Percentiles rank a stretch among this genome's conserved stretches.
phyloP scores from a whole-genome alignment of 2,329 filamentous ascomycete species.

The Stemphylium vesicarium region DNA sequence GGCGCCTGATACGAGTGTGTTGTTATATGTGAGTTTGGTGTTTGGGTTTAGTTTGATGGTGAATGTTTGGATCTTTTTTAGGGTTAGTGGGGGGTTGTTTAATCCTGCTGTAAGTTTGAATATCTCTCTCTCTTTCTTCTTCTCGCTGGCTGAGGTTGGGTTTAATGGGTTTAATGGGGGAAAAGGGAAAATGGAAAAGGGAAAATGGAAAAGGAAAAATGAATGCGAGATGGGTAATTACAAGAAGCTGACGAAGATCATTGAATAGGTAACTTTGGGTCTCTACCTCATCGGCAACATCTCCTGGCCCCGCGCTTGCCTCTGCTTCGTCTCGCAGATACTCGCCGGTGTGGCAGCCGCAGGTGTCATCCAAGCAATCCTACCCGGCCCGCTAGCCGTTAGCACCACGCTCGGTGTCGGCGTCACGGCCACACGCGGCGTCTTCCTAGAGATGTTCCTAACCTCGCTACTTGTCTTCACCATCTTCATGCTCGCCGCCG shows the following conservation, averaged over 20 bases:
- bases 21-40: constrained; percentile 47
- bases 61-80: constrained; percentile 51
- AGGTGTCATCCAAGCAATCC: constrained; percentile 43
- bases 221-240: no score
- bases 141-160: no score
- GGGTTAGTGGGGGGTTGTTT: constrained; percentile 48
- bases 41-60: constrained; percentile 50
- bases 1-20: constrained; percentile 40
- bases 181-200: neutral
- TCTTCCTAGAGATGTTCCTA: constrained; percentile 51
- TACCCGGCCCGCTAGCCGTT: constrained; percentile 44
- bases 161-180: no score
- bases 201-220: neutral
- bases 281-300: constrained; percentile 45
- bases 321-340: constrained; percentile 47
- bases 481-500: constrained; percentile 68
- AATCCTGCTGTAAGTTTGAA: constrained; percentile 47
- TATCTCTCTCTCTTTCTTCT: neutral
- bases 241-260: neutral
- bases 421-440: constrained; percentile 39
- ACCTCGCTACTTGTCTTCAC: constrained; percentile 50
- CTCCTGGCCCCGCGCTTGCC: constrained; percentile 27
- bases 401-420: constrained; percentile 44
- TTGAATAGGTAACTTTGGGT: constrained; percentile 43
- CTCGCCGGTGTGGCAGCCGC: constrained; percentile 47